Conservation (phyloP, 2,329 filamentous ascomycete genomes). For the Penicillium psychrosexuale region DNA sequence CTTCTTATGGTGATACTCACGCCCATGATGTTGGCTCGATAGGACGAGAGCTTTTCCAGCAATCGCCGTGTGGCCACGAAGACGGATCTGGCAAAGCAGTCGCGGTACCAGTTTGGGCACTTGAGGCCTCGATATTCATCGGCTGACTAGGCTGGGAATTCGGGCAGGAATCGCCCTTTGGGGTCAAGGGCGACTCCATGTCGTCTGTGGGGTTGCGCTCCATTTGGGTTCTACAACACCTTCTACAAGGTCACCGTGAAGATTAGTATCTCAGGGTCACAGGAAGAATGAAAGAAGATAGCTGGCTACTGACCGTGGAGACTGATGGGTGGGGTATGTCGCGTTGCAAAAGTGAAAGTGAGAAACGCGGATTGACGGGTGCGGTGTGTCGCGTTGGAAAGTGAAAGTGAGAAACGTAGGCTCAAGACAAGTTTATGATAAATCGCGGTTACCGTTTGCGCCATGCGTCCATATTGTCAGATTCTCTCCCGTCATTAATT, state of each 20-base stretch:
- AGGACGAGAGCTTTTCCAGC: not conserved
- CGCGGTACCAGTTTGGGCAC: not conserved
- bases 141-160: not conserved
- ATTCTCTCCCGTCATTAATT: too few relatives aligned
- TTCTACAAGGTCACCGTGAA: not conserved
- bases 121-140: not conserved
- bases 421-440: not conserved
- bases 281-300: not conserved
- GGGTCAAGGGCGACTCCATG: not conserved
- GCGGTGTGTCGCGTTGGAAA: not conserved
- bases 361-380: not conserved
- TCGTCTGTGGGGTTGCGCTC: not conserved
- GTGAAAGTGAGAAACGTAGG: not conserved
- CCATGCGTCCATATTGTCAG: not conserved
- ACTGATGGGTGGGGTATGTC: not conserved
- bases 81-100: not conserved
- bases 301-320: not conserved
- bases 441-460: not conserved
- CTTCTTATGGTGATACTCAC: not conserved
- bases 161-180: not conserved
- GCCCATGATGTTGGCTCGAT: not conserved
- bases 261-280: not conserved
- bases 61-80: not conserved
- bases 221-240: not conserved
- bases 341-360: not conserved